These are phyloP conservation scores for Saprolegnia parasitica DNA, from an alignment of 352 stramenopile genomes.

Conservation along the genomic window DNA sequence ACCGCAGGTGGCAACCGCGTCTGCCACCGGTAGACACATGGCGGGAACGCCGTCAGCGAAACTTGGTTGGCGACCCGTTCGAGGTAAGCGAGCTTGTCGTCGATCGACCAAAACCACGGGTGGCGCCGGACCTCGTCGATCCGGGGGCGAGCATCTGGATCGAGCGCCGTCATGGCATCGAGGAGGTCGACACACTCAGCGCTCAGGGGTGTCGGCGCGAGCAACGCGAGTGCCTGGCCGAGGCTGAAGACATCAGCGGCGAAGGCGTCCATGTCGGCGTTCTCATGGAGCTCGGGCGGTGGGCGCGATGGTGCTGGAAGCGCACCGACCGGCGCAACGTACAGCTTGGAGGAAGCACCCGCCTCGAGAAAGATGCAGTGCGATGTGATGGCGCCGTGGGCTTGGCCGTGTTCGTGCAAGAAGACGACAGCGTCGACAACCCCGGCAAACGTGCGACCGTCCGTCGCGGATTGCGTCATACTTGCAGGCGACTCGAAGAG, in stretches of 20 bases:
- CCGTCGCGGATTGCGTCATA: background rate
- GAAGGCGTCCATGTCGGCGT: background rate
- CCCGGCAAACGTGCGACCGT: background rate
- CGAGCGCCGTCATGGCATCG: conserved; percentile 14
- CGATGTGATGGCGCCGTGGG: background rate
- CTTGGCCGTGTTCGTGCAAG: background rate
- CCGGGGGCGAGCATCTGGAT: background rate
- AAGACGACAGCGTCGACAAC: background rate
- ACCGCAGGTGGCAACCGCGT: background rate
- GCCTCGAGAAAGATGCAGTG: background rate
- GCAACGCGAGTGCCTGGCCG: background rate
- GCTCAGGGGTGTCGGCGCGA: background rate
- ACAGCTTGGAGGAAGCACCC: background rate
- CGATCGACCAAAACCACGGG: conserved; percentile 9
- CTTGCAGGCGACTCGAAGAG: background rate
- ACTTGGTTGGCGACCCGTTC: conserved; percentile 14
- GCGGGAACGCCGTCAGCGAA: background rate
- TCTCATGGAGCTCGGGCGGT: background rate
- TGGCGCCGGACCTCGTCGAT: background rate
- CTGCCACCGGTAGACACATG: background rate
- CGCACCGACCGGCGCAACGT: background rate
- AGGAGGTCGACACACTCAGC: conserved; percentile 5
- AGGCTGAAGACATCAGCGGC: conserved; percentile 6
- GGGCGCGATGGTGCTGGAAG: background rate
- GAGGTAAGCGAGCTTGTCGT: conserved; percentile 9